phyloP scores from a whole-genome alignment of 192 early-diverging fungal species.

The Gryganskiella cystojenkinii region DNA sequence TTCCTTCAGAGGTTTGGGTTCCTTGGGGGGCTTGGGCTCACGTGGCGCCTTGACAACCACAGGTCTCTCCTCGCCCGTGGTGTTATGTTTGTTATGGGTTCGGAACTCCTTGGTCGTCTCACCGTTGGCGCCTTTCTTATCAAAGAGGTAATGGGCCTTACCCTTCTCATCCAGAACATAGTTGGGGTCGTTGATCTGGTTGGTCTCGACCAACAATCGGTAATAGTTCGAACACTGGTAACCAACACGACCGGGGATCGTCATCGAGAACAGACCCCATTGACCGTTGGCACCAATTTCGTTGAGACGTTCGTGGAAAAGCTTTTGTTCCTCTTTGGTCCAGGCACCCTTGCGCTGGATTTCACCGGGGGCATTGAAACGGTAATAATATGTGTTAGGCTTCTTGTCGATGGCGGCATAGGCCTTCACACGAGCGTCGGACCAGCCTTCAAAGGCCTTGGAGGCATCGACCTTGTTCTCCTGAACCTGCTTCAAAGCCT shows the following conservation, averaged over 20 bases:
- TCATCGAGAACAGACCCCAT: conserved; percentile 97
- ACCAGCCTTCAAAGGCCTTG: conserved; percentile 97
- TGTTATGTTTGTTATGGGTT: conserved; percentile 73
- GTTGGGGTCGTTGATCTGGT: conserved; percentile 90
- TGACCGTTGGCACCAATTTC: conserved; percentile 96
- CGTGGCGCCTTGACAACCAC: conserved; percentile 36
- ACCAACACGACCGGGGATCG: conserved; percentile 94
- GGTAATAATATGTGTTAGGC: conserved; percentile 98
- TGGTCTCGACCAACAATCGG: conserved; percentile 87
- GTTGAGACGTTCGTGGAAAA: conserved; percentile 85
- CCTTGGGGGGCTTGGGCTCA: conserved; percentile 50
- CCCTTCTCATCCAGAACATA: conserved; percentile 92
- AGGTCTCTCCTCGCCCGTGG: conserved; percentile 44
- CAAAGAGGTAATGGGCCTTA: conserved; percentile 92
- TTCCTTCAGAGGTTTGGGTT: conserved; percentile 42
- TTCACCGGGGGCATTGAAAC: conserved; percentile 97
- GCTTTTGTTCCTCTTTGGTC: conserved; percentile 86
- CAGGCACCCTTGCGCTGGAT: conserved; percentile 93
- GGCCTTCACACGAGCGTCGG: conserved; percentile 90
- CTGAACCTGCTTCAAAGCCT: conserved; percentile 89
- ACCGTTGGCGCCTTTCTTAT: conserved; percentile 84
- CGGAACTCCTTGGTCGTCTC: conserved; percentile 83
- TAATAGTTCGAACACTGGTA: conserved; percentile 99
- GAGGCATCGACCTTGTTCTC: conserved; percentile 79
- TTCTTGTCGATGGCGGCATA: conserved; percentile 94